phyloP scores from a whole-genome alignment of 352 stramenopile species.

The Lagenidium sp. region DNA sequence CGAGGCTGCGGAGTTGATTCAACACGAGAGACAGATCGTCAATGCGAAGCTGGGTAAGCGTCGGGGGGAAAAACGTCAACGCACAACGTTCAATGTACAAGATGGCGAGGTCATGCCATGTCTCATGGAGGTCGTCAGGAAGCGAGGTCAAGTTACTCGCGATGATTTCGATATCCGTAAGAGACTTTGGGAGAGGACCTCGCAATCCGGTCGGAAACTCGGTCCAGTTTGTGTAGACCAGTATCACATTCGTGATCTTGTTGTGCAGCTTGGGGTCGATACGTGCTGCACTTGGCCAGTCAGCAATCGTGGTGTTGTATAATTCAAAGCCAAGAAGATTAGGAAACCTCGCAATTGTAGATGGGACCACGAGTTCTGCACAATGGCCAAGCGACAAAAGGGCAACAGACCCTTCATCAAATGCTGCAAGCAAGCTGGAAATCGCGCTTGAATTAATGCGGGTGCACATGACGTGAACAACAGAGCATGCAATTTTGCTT shows the following conservation, averaged over 20 bases:
- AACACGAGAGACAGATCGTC: conserved; percentile 14
- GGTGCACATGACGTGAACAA: conserved; percentile 12
- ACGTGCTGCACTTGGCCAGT: conserved; percentile 7
- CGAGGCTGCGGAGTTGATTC: conserved; percentile 4
- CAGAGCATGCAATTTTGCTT: conserved; percentile 9
- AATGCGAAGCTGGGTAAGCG: conserved; percentile 4
- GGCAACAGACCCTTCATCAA: conserved; percentile 10
- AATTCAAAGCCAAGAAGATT: conserved; percentile 17
- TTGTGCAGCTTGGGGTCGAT: conserved; percentile 2
- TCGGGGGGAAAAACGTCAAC: conserved; percentile 1
- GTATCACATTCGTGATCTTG: conserved; percentile 9
- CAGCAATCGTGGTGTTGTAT: conserved; percentile 12
- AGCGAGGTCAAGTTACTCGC: conserved; percentile 11
- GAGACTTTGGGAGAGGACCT: conserved; percentile 5
- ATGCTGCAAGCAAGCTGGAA: neutral
- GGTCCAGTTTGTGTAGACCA: conserved; percentile 12
- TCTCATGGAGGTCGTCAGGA: conserved; percentile 10
- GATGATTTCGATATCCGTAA: conserved; percentile 16
- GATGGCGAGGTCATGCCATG: conserved; percentile 2
- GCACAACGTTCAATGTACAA: conserved; percentile 16
- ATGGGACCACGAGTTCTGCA: conserved; percentile 7
- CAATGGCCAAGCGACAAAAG: conserved; percentile 17
- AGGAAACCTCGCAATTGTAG: conserved; percentile 7
- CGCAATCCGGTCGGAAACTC: conserved; percentile 6
- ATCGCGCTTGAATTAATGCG: neutral